Evolutionary conservation across 1,284 basidiomycete species (phyloP), one percentile per base, ranked within the genome.

Genomic region (Cystobasidium sp.): DNA sequence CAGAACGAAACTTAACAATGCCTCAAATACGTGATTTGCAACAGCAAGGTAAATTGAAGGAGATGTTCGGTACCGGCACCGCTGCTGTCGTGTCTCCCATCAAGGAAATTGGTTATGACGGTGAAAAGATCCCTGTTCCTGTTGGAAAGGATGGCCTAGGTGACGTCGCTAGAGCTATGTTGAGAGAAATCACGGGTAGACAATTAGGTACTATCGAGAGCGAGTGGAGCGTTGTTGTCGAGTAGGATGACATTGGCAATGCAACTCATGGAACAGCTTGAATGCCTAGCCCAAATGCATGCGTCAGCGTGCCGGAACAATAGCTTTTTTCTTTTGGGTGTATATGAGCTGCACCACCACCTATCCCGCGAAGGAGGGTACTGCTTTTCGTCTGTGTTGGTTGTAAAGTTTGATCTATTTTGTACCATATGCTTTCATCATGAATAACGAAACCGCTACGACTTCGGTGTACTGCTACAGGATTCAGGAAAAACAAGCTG

Each of bases 21-120:
- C 84, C 84, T 61, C 96, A 99, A 82, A 85, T 99, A 55, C 88
- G 90, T 78, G 86, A 87, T 46, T 92, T 93, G 3, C 87, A 88
- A 43, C 81, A 88, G 76, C 83, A 87, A 18, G 92, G 93, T 10
- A 85, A 84, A 16, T 86, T 99, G 44, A 85, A 93, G 31, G 96
- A 99, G 83, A 88, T 97, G 77, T 99, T 99, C 81, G 97, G 96
- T 64, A 86, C 91, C 22, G 96, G 94, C 20, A 99, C 94, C 1
- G 94, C 94, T 0, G 94, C 92, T 18, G 88, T 82, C 68, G 77
- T 81, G 56, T 76, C 70, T 10, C 68, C 72, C 12, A 76, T 80
- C 52, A 78, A 78, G 49, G 75, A 77, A 46, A 79, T 80, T 56
- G 78, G 79, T 37, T 98, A 97, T 84, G 81, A 90, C 74, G 95